Base-by-base conservation (phyloP, 345 rosid genomes). In the Rhizophora mangle region DNA sequence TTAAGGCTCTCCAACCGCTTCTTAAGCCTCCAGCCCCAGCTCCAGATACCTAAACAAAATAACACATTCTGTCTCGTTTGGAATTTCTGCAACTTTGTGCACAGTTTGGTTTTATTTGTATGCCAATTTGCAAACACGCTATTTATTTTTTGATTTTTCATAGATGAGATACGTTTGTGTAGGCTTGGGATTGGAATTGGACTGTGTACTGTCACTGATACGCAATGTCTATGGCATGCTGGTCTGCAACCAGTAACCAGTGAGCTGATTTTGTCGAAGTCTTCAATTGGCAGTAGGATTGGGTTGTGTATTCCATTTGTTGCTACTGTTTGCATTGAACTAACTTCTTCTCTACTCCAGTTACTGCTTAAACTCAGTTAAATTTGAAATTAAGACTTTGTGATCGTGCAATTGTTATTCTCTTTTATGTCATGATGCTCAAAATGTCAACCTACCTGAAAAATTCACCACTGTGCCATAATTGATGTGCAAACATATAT, bases 1-100 rank as follows among this genome's bases (percentile, higher is more conserved):
- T 92, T 51, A 92, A 96, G 85, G 99, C 99, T 64, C 88, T 96
- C 39, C 96, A 90, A 73, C 98, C 99, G 37, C 97, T 96, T 74
- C 88, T 90, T 29, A 90, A 73, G 67, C 49, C 80, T 27, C 55
- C 66, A 2, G 68, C 63, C 16, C 52, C 70, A 0, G 65, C 61
- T 56, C 60, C 76, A 0, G 73, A 49, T 66, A 63, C 53, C 60
- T 73, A 56, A 61, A 20, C 16, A 47, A 18, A 67, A 30, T 67
- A 64, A 63, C 31, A 4, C 29, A 6, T 11, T 47, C n/a, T 19
- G 15, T 57, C 67, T 31, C 60, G 62, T 1, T 57, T 21, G 51
- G 56, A 69, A 68, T 57, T 52, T 78, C 72, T 70, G 72, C 73
- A 58, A 49, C 73, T 71, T 71, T 59, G 70, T 75, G 81, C 83